Evolutionary conservation across 768 basidiomycete species (phyloP).

Genomic region (Rubroboletus satanas): DNA sequence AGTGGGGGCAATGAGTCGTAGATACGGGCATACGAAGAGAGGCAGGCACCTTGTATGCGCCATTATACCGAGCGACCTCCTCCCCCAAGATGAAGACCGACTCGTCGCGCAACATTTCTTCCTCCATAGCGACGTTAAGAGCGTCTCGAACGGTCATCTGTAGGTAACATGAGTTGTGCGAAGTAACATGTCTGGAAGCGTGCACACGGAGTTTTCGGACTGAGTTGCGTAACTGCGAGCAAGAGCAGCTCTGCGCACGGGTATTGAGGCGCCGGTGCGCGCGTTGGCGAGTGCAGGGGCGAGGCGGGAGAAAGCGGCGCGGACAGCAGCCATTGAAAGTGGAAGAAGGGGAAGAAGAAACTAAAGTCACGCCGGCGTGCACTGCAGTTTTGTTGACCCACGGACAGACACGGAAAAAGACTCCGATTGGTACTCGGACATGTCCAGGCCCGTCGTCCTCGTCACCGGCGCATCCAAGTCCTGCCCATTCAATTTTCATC

Average conservation of each 20-base stretch:
- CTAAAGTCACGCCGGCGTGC: background rate
- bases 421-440: slow-evolving; percentile 2
- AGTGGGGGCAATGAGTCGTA: slow-evolving; percentile 8
- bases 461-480: slow-evolving; percentile 87
- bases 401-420: slow-evolving; percentile 25
- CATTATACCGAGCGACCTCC: slow-evolving; percentile 98
- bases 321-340: slow-evolving; percentile 51
- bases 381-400: slow-evolving; percentile 10
- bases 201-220: slow-evolving; percentile 46
- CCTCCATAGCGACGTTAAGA: slow-evolving; percentile 96
- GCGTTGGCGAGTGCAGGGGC: slow-evolving; percentile 44
- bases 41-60: slow-evolving; percentile 80
- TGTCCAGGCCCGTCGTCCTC: slow-evolving; percentile 56
- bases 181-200: slow-evolving; percentile 18
- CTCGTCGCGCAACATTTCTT: slow-evolving; percentile 97
- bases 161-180: slow-evolving; percentile 10
- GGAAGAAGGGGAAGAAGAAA: slow-evolving; percentile 10
- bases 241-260: slow-evolving; percentile 40
- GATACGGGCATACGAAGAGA: background rate
- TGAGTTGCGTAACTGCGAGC: slow-evolving; percentile 65
- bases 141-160: slow-evolving; percentile 99
- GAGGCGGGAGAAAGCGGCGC: slow-evolving; percentile 61
- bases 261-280: slow-evolving; percentile 40
- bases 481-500: background rate
- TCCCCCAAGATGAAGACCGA: slow-evolving; percentile 94